A percentile compares a stretch with the other conserved stretches of the same genome.
Evolutionary conservation across 2,329 filamentous ascomycete genomes (phyloP).

Genomic region (Pseudogymnoascus sp.): DNA sequence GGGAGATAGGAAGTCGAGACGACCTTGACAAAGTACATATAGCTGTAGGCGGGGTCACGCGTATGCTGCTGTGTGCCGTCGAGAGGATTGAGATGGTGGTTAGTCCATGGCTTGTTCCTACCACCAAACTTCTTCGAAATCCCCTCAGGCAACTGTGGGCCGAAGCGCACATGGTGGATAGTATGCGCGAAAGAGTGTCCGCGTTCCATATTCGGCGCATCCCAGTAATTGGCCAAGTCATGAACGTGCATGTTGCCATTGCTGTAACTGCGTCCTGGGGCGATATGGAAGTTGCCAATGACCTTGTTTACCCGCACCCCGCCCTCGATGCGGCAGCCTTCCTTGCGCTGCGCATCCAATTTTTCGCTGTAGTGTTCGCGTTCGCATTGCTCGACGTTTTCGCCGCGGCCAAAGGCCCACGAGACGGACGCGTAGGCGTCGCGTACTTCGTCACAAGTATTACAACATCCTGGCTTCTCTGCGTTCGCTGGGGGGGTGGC

Average conservation of each 20-base stretch:
- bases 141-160: conserved; percentile 76
- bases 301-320: conserved; percentile 95
- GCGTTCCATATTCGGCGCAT: conserved; percentile 53
- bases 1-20: conserved; percentile 93
- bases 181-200: conserved; percentile 83
- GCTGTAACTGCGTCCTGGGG: conserved; percentile 91
- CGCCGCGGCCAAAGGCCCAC: conserved; percentile 91
- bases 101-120: conserved; percentile 62
- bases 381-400: conserved; percentile 89
- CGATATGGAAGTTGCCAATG: conserved; percentile 96
- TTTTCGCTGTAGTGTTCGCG: conserved; percentile 89
- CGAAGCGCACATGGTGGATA: conserved; percentile 86
- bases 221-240: conserved; percentile 92
- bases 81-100: conserved; percentile 86
- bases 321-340: conserved; percentile 93
- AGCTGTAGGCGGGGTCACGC: conserved; percentile 81
- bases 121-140: conserved; percentile 54
- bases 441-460: conserved; percentile 92
- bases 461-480: conserved; percentile 82
- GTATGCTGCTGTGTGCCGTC: conserved; percentile 73
- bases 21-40: conserved; percentile 99
- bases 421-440: conserved; percentile 84
- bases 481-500: conserved; percentile 65
- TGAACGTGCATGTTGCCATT: conserved; percentile 97
- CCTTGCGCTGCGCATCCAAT: conserved; percentile 77